These are phyloP conservation scores for Chaetoceros muelleri DNA, from an alignment of 108 stramenopile genomes.

Conservation along the genomic window DNA sequence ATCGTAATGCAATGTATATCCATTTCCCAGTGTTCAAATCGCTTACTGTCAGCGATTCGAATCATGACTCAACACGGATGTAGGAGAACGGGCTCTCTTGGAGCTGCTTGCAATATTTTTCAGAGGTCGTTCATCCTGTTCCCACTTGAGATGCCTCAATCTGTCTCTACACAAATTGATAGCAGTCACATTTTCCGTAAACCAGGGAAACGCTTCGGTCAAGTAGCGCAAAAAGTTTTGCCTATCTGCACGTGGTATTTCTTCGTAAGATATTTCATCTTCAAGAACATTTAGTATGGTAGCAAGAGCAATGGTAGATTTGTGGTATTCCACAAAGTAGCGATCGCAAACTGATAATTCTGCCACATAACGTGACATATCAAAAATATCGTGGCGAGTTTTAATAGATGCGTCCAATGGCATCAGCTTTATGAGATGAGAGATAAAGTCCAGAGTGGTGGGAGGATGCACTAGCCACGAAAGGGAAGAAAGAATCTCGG, in stretches of 20 bases:
- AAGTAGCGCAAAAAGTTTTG: background rate
- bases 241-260: background rate
- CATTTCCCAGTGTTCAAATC: too few relatives aligned
- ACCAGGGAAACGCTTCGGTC: background rate
- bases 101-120: background rate
- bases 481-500: constrained; percentile 31
- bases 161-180: background rate
- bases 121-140: background rate
- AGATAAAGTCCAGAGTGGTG: constrained; percentile 46
- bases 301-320: constrained; percentile 51
- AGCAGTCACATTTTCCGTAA: background rate
- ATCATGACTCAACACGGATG: too few relatives aligned
- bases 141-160: background rate
- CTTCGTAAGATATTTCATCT: constrained; percentile 1
- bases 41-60: too few relatives aligned
- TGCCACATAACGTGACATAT: constrained; percentile 49
- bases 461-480: constrained; percentile 65
- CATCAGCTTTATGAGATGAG: constrained; percentile 39
- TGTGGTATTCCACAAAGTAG: constrained; percentile 36
- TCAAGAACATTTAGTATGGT: constrained; percentile 49
- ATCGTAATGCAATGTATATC: too few relatives aligned
- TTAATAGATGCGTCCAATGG: constrained; percentile 30
- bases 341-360: constrained; percentile 63
- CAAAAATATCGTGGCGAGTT: constrained; percentile 59
- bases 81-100: background rate